Evolutionary conservation across 2,329 filamentous ascomycete genomes (phyloP).

Genomic region (Zymoseptoria pseudotritici): DNA sequence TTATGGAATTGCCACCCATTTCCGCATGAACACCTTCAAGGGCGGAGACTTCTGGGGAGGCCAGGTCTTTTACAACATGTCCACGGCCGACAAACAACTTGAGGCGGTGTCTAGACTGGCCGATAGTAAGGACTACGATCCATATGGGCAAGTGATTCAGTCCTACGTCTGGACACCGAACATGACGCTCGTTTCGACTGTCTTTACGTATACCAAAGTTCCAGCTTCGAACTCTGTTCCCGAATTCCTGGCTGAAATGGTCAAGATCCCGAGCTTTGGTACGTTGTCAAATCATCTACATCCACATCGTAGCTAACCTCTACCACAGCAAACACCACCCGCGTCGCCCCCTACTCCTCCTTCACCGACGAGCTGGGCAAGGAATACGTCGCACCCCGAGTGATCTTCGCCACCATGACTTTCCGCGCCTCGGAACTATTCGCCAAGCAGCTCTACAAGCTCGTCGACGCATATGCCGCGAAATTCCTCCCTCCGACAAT

Average conservation of each 20-base stretch:
- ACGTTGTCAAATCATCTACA: neutral
- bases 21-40: constrained; percentile 17
- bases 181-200: neutral
- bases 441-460: neutral
- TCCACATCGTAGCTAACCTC: neutral
- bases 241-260: neutral
- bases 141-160: neutral
- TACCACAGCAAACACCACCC: neutral
- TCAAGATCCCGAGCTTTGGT: neutral
- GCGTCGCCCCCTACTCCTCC: neutral
- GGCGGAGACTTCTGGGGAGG: neutral
- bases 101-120: neutral
- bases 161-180: neutral
- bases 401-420: constrained; percentile 1
- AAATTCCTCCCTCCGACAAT: neutral
- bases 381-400: neutral
- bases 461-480: neutral
- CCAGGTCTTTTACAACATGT: neutral
- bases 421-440: neutral
- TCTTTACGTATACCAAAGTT: constrained; percentile 1
- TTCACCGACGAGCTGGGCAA: constrained; percentile 1
- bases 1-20: constrained; percentile 22
- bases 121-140: neutral
- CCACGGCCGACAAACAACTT: neutral
- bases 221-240: constrained; percentile 1